Base-by-base conservation (phyloP, 2,329 filamentous ascomycete species). In the Paramyrothecium roridum region DNA sequence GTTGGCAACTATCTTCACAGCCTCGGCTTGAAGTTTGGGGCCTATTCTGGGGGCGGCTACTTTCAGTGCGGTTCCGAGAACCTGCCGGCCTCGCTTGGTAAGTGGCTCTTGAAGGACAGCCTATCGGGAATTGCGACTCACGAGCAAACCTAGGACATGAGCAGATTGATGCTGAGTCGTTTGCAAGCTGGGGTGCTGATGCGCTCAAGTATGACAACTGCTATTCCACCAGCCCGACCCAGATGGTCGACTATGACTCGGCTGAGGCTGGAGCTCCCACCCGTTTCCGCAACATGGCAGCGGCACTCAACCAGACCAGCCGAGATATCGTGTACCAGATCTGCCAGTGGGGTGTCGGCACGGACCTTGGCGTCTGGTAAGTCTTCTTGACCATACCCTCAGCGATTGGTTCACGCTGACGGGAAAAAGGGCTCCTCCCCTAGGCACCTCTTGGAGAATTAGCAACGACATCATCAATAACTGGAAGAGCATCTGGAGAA, bases 191-290 rank as follows among this genome's bases (percentile, higher is more conserved):
- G 76, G 72, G 58, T 59, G 78, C 76, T 8, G 78, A 80, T 57
- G 72, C 76, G 1, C 66, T 85, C 12, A 85, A 85, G 76, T 84
- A 81, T 48, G 79, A 81, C 56, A 80, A 78, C 57, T 80, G 77
- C 57, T 82, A 77, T 48, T 67, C 75, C 0, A 70, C 74, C 22
- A 76, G 76, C 12, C 73, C 62, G 0, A 70, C 71, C 0, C 66
- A 70, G 3, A 76, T 76, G 62, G 76, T 78, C 12, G 73, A 77
- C 50, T 72, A 74, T 19, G 67, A 67, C 8, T 71, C 70, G 0
- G 66, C 71, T 0, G 73, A 70, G 21, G 70, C 71, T 2, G 71
- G 73, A 3, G 75, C 76, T 0, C 69, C 73, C 0, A 59, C 68
- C 1, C 73, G 78, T 0, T 79, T 80, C 55, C 62, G 74, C 11